Base-by-base conservation (phyloP, 1,139 yeast species). In the Pneumocystis murina region DNA sequence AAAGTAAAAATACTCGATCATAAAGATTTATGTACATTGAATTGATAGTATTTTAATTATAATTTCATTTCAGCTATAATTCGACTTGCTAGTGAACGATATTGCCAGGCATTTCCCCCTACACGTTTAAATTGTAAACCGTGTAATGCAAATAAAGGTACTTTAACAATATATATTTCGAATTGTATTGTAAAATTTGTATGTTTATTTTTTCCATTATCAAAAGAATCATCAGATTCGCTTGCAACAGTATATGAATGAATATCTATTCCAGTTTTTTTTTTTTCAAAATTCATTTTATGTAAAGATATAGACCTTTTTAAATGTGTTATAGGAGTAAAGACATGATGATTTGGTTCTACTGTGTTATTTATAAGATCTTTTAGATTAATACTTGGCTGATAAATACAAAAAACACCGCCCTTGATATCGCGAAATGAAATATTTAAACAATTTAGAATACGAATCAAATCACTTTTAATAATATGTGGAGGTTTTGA, bases 51-150 rank as follows among this genome's bases (percentile, higher is more conserved):
- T 3, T 7, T 5, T 33, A 20, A 43, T 24, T 24, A 48, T 4
- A 48, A 12, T 20, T 48, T 48, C 55, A 48, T 48, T 10, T 48
- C 55, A 1, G 55, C 55, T 48, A 48, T 48, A 3, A 48, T 48
- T 6, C 55, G 10, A 12, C 55, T 48, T 5, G 55, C 55, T 20
- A 48, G 8, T 24, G 55, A 48, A 20, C 55, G 55, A 62, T 66
- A 66, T 48, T 66, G 68, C 97, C 97, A 91, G 1, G 97, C 88
- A 74, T 92, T 90, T 70, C 98, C 98, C 66, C 87, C 81, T 59
- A 91, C 80, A 74, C 91, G 91, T 78, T 91, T 92, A 77, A 92
- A 90, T 74, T 91, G 97, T 63, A 92, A 92, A 74, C 97, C 98
- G 69, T 87, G 90, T 67, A 92, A 79, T 14, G 95, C 90, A 65